Conservation (phyloP, 352 stramenopile species). For the Pilasporangium apinafurcum region DNA sequence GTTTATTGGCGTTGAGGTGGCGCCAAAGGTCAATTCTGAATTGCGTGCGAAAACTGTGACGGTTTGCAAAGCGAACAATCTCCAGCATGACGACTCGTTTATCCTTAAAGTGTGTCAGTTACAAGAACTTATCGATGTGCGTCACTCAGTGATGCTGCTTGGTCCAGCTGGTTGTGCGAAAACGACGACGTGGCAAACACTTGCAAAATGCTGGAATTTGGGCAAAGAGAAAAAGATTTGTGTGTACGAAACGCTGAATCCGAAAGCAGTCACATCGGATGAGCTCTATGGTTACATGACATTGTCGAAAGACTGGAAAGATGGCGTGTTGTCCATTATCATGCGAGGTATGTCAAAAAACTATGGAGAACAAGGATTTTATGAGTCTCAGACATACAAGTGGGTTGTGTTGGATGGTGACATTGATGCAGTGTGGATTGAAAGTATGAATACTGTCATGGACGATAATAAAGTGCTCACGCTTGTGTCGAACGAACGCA, state of each 20-base stretch:
- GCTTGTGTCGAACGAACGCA: conserved; percentile 86
- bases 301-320: conserved; percentile 87
- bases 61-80: conserved; percentile 86
- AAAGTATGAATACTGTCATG: conserved; percentile 97
- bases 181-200: conserved; percentile 80
- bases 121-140: conserved; percentile 85
- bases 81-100: conserved; percentile 83
- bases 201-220: conserved; percentile 85
- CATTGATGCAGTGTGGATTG: conserved; percentile 88
- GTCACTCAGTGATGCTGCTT: conserved; percentile 84
- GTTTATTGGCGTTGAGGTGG: conserved; percentile 92
- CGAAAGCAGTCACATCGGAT: conserved; percentile 85
- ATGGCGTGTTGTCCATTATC: conserved; percentile 86
- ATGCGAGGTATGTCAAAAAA: conserved; percentile 90
- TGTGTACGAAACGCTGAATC: conserved; percentile 87
- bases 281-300: conserved; percentile 94
- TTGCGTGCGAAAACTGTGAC: conserved; percentile 89
- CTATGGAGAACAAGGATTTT: conserved; percentile 89
- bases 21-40: conserved; percentile 91
- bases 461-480: conserved; percentile 97
- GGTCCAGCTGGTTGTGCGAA: conserved; percentile 79
- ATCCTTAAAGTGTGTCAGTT: conserved; percentile 85
- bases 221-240: conserved; percentile 87
- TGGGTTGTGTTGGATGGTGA: conserved; percentile 86
- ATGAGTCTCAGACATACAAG: conserved; percentile 92